Conservation (phyloP, 2,329 filamentous ascomycete genomes). For the Davidsoniella eucalypti region DNA sequence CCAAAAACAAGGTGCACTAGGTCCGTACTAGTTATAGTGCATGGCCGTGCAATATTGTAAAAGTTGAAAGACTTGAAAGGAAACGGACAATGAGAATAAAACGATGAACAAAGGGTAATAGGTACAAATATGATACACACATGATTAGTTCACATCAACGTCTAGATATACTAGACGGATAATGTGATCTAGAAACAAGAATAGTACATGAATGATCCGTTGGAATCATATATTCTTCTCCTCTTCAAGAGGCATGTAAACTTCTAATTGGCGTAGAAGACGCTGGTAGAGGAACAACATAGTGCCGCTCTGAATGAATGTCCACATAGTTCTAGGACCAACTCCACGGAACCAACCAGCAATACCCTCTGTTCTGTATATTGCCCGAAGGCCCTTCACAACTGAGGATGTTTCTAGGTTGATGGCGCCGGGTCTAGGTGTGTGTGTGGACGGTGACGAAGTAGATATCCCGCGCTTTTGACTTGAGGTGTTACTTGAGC, state of each 20-base stretch:
- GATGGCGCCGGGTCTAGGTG: constrained; percentile 60
- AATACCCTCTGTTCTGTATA: constrained; percentile 80
- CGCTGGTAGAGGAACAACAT: constrained; percentile 95
- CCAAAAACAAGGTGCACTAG: background rate
- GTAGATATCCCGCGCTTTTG: constrained; percentile 71
- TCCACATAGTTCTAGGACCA: constrained; percentile 86
- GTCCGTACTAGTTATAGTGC: background rate
- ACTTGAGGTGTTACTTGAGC: constrained; percentile 15
- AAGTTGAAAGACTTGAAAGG: background rate
- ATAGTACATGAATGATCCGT: background rate
- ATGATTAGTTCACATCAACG: constrained; percentile 4
- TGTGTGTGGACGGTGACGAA: constrained; percentile 71
- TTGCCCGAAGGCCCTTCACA: constrained; percentile 63
- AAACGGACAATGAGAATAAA: constrained; percentile 6
- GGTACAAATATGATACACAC: constrained; percentile 13
- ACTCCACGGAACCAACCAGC: constrained; percentile 89
- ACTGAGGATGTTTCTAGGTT: constrained; percentile 82
- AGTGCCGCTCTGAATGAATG: constrained; percentile 87
- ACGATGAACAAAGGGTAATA: constrained; percentile 8
- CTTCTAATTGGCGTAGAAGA: constrained; percentile 60
- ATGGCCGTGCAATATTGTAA: too few species aligned
- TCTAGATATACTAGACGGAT: background rate
- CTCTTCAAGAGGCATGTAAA: constrained; percentile 22
- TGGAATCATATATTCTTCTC: constrained; percentile 14
- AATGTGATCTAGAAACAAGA: constrained; percentile 1